Evolutionary conservation across 495 filamentous ascomycete genomes (phyloP).

Genomic region (Trichoderma parareesei): DNA sequence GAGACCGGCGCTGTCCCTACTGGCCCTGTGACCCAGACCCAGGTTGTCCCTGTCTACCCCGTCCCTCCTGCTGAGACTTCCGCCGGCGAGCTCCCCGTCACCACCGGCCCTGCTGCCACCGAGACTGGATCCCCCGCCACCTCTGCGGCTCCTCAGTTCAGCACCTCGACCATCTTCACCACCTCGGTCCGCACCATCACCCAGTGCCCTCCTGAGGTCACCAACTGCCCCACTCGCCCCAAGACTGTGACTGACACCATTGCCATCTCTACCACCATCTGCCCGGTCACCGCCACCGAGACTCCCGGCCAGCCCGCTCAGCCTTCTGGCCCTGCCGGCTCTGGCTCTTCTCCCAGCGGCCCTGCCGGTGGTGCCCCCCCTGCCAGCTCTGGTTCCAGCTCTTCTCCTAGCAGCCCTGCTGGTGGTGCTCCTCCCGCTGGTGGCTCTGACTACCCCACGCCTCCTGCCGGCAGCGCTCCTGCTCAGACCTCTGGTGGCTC

Average conservation of each 20-base stretch:
- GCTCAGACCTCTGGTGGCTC: not conserved
- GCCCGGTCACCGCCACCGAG: constrained; percentile 20
- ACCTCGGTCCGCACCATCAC: constrained; percentile 30
- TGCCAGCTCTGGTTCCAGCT: not conserved
- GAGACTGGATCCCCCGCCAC: not conserved
- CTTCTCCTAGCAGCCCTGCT: not conserved
- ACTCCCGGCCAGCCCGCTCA: not conserved
- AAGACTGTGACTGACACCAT: constrained; percentile 22
- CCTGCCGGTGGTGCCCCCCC: not conserved
- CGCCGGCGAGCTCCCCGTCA: not conserved
- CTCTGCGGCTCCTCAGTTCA: constrained; percentile 16
- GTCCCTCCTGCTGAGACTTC: not conserved
- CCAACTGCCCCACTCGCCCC: constrained; percentile 23
- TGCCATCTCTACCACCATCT: constrained; percentile 25
- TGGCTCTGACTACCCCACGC: too few species aligned
- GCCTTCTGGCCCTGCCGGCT: not conserved
- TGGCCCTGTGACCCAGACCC: not conserved
- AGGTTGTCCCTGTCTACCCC: not conserved
- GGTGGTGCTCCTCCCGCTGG: not conserved
- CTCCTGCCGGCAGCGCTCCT: not conserved
- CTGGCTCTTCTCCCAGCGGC: constrained; percentile 1
- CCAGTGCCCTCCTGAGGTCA: constrained; percentile 23
- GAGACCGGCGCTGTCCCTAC: not conserved
- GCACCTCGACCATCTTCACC: constrained; percentile 31
- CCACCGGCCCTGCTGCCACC: not conserved